Evolutionary conservation across 208 protist species (phyloP).

Genomic region (Crithidia thermophila): DNA sequence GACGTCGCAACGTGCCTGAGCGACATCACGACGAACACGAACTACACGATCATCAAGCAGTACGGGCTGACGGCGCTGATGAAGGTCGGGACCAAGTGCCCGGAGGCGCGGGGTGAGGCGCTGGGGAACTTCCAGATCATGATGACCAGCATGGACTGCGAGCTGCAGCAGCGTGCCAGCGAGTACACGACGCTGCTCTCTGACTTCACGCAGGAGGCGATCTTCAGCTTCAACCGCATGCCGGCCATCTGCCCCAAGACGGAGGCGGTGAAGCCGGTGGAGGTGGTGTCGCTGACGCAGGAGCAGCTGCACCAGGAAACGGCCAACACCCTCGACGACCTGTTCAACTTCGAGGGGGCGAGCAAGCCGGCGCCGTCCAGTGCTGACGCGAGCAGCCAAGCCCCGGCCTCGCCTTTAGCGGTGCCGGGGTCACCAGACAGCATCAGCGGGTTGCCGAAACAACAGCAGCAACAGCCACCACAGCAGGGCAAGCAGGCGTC

Average conservation of each 20-base stretch:
- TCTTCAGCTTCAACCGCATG: slow-evolving; percentile 83
- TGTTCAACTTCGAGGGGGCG: slow-evolving; percentile 60
- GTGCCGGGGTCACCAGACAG: slow-evolving; percentile 5
- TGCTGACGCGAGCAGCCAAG: slow-evolving; percentile 3
- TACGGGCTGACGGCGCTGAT: slow-evolving; percentile 95
- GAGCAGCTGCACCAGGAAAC: slow-evolving; percentile 56
- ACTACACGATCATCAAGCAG: slow-evolving; percentile 79
- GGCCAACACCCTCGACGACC: slow-evolving; percentile 63
- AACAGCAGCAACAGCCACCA: not conserved
- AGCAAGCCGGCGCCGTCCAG: slow-evolving; percentile 21
- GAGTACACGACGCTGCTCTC: slow-evolving; percentile 90
- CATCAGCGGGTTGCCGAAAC: not conserved
- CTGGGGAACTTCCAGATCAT: slow-evolving; percentile 64
- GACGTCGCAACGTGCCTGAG: slow-evolving; percentile 67
- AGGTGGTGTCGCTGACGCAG: slow-evolving; percentile 55
- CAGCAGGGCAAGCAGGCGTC: not conserved
- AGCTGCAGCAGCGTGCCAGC: slow-evolving; percentile 95
- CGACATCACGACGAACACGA: slow-evolving; percentile 77
- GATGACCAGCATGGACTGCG: slow-evolving; percentile 85
- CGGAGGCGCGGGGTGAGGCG: slow-evolving; percentile 38
- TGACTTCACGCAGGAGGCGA: slow-evolving; percentile 74
- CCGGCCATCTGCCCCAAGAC: slow-evolving; percentile 53
- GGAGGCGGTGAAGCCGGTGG: slow-evolving; percentile 56
- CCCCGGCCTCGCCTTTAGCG: slow-evolving; percentile 1
- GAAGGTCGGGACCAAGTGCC: slow-evolving; percentile 93